Evolutionary conservation across 805 yeast species (phyloP).

Genomic region (Tetrapisispora taiwanensis): DNA sequence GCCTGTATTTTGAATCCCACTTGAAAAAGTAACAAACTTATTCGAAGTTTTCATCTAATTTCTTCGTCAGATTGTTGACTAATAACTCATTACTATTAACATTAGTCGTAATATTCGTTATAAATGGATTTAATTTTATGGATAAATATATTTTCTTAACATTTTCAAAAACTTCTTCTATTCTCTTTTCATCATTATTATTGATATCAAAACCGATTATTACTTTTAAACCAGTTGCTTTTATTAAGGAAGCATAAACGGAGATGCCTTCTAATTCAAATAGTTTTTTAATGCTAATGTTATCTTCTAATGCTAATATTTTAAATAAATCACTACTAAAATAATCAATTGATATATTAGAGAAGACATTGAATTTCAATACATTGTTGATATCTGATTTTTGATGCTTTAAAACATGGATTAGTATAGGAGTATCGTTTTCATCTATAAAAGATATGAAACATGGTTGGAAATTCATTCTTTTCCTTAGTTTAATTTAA

Average conservation of each 20-base stretch:
- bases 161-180: slow-evolving; percentile 13
- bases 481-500: no score
- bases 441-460: slow-evolving; percentile 23
- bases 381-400: slow-evolving; percentile 14
- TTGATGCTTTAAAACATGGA: slow-evolving; percentile 14
- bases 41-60: slow-evolving; percentile 8
- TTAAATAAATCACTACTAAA: slow-evolving; percentile 21
- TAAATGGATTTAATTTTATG: slow-evolving; percentile 23
- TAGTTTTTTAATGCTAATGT: slow-evolving; percentile 13
- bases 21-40: no score
- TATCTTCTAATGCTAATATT: slow-evolving; percentile 7
- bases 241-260: slow-evolving; percentile 24
- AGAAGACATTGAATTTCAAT: slow-evolving; percentile 24
- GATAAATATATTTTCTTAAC: slow-evolving; percentile 19
- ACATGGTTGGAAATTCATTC: slow-evolving; percentile 5
- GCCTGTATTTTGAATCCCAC: neutral
- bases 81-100: slow-evolving; percentile 6
- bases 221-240: slow-evolving; percentile 24
- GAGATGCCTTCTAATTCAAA: slow-evolving; percentile 23
- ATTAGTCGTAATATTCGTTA: slow-evolving; percentile 1
- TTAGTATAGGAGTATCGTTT: slow-evolving; percentile 19
- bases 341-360: slow-evolving; percentile 27
- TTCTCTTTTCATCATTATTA: slow-evolving; percentile 7
- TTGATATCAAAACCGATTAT: slow-evolving; percentile 19
- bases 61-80: slow-evolving; percentile 10